Evolutionary conservation across 257 asterid species (phyloP).

Genomic region (Solanum appendiculatum): DNA sequence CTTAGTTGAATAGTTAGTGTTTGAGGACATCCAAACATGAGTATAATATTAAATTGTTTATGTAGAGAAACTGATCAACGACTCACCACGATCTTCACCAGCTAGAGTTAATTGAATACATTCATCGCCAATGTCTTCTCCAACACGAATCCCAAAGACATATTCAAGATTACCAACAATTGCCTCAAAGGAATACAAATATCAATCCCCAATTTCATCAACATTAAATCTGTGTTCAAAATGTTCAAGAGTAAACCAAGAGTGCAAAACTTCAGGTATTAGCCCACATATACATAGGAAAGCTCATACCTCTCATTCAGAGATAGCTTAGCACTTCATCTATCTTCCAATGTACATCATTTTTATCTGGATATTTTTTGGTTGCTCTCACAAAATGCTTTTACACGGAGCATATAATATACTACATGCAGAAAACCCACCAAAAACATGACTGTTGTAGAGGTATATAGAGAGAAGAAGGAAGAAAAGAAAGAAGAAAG

Average conservation of each 20-base stretch:
- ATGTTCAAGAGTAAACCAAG: slow-evolving; percentile 22
- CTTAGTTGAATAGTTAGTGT: not conserved
- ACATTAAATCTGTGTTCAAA: slow-evolving; percentile 33
- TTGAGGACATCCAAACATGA: not conserved
- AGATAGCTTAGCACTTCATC: not conserved
- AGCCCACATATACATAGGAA: slow-evolving; percentile 14
- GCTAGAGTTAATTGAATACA: too few relatives aligned
- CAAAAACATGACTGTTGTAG: too few relatives aligned
- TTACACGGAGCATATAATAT: not conserved
- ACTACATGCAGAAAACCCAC: too few relatives aligned
- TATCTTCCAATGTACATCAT: not conserved
- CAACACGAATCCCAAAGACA: slow-evolving; percentile 10
- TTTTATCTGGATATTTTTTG: too few relatives aligned
- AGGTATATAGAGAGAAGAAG: too few relatives aligned
- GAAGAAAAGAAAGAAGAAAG: too few relatives aligned
- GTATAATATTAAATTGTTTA: not conserved
- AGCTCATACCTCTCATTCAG: not conserved
- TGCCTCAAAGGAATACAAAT: slow-evolving; percentile 11
- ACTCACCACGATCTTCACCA: too few relatives aligned
- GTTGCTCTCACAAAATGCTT: too few relatives aligned
- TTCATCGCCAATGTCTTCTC: slow-evolving; percentile 23
- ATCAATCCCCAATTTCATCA: slow-evolving; percentile 28
- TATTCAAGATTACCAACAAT: not conserved
- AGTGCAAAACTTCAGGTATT: slow-evolving; percentile 11
- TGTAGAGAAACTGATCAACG: slow-evolving; percentile 20